Evolutionary conservation across 345 rosid genomes (phyloP).

Genomic region (Corymbia maculata): DNA sequence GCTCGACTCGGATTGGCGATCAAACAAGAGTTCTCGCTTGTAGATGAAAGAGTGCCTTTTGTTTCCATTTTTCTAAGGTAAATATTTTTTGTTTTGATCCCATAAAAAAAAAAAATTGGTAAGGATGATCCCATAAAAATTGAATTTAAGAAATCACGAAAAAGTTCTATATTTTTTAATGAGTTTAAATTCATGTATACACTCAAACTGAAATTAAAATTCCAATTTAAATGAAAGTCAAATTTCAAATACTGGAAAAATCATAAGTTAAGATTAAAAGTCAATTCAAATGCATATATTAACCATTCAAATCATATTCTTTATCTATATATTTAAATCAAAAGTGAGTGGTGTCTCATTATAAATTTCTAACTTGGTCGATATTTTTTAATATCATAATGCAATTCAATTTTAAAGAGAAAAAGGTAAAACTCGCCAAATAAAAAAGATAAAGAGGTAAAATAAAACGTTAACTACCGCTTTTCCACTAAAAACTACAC

Average conservation of each 20-base stretch:
- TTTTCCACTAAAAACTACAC: neutral
- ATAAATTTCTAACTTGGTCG: neutral
- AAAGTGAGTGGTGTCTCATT: neutral
- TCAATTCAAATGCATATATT: neutral
- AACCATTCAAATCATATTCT: too few relatives aligned
- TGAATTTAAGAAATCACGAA: too few relatives aligned
- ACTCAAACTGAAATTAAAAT: neutral
- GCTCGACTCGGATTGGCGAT: neutral
- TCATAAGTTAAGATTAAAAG: too few relatives aligned
- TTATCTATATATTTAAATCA: neutral
- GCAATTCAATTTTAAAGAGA: neutral
- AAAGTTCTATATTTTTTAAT: too few relatives aligned
- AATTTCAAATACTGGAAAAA: neutral
- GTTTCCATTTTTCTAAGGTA: neutral
- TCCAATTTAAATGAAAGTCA: neutral
- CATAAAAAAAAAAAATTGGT: too few relatives aligned
- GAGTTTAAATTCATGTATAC: neutral
- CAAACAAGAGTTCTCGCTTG: neutral
- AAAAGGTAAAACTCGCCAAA: neutral
- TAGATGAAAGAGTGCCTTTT: neutral
- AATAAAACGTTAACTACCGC: neutral
- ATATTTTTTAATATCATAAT: too few relatives aligned
- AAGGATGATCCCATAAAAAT: neutral
- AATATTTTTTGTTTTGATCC: neutral
- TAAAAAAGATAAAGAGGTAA: neutral